Conservation (phyloP, 768 basidiomycete genomes). For the Mycena epipterygia region DNA sequence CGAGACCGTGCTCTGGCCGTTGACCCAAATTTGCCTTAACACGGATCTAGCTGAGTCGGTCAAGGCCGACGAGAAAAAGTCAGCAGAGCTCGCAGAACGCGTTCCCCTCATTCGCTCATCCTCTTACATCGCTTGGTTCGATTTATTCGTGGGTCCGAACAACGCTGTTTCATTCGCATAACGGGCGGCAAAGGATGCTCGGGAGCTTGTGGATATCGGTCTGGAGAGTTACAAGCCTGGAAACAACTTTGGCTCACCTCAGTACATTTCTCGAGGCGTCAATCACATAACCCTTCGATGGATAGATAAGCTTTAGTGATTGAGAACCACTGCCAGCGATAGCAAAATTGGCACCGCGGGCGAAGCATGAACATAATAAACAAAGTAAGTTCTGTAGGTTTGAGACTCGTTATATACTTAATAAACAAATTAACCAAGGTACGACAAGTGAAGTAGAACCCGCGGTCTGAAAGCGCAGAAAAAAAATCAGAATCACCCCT, state of each 20-base stretch:
- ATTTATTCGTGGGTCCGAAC: constrained; percentile 17
- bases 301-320: too few relatives aligned
- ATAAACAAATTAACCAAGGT: too few relatives aligned
- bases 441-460: too few relatives aligned
- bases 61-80: constrained; percentile 30
- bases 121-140: constrained; percentile 26
- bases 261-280: too few relatives aligned
- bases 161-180: constrained; percentile 31
- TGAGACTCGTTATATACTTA: too few relatives aligned
- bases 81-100: constrained; percentile 32
- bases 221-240: constrained; percentile 18
- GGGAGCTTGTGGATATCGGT: constrained; percentile 13
- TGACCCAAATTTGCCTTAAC: constrained; percentile 27
- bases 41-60: constrained; percentile 16
- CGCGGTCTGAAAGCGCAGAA: too few relatives aligned
- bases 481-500: too few relatives aligned
- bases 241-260: constrained; percentile 8
- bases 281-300: too few relatives aligned
- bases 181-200: constrained; percentile 20
- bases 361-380: too few relatives aligned
- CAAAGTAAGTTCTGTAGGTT: too few relatives aligned
- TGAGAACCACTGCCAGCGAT: too few relatives aligned
- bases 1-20: constrained; percentile 34
- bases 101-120: constrained; percentile 20
- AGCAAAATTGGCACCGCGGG: too few relatives aligned